phyloP scores from a whole-genome alignment of 768 basidiomycete species.

The Rhizopogon vulgaris region DNA sequence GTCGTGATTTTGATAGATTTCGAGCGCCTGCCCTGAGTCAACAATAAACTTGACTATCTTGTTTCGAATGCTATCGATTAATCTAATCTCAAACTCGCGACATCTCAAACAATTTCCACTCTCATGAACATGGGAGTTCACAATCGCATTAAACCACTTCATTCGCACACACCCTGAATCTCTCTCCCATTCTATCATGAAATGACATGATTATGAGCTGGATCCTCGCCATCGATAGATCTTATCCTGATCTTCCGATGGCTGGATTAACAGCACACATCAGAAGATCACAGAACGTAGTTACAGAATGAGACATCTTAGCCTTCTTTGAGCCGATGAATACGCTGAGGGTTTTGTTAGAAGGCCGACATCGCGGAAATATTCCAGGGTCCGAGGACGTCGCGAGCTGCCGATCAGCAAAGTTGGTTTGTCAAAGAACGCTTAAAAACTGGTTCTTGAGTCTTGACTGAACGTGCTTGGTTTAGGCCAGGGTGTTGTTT shows the following conservation, averaged over 20 bases:
- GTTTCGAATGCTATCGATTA: conserved; percentile 6
- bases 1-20: conserved; percentile 23
- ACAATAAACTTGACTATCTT: conserved; percentile 6
- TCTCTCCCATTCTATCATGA: neutral
- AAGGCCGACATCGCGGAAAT: conserved; percentile 59
- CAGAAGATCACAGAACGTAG: neutral
- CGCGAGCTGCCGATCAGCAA: too few species aligned
- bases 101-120: neutral
- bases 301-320: neutral
- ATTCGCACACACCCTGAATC: conserved; percentile 4
- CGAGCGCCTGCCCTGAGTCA: conserved; percentile 28
- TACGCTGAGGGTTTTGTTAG: conserved; percentile 65
- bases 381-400: conserved; percentile 56
- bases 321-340: conserved; percentile 54
- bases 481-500: too few species aligned
- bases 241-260: neutral
- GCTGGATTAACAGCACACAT: neutral
- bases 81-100: conserved; percentile 12
- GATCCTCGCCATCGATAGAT: too few species aligned
- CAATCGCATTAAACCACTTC: conserved; percentile 1
- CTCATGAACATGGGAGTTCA: conserved; percentile 15
- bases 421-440: too few species aligned
- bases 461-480: too few species aligned
- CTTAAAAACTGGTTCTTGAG: too few species aligned
- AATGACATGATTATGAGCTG: neutral